Conservation (phyloP, 2,329 filamentous ascomycete species). For the Cercospora canescens region DNA sequence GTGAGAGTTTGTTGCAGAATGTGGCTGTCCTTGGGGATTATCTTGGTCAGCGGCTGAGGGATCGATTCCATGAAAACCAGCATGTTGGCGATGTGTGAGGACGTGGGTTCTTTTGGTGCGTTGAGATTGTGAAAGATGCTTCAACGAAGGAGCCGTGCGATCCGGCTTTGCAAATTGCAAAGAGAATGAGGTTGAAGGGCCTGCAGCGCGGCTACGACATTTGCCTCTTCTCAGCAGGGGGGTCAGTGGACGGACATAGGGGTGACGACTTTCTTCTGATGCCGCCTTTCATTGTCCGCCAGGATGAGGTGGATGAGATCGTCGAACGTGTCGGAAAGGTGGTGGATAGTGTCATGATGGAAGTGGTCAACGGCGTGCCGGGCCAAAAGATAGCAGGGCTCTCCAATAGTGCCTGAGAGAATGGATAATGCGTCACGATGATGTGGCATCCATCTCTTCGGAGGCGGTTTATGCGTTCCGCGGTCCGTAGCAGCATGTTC, state of each 20-base stretch:
- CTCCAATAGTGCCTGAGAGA: slow-evolving; percentile 5
- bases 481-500: not conserved
- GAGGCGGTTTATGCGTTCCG: not conserved
- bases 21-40: slow-evolving; percentile 52
- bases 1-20: slow-evolving; percentile 58
- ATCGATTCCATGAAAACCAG: slow-evolving; percentile 42
- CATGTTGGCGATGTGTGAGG: slow-evolving; percentile 61
- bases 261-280: slow-evolving; percentile 10
- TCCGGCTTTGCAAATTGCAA: slow-evolving; percentile 8
- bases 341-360: slow-evolving; percentile 5
- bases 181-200: slow-evolving; percentile 8
- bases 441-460: not conserved
- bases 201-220: slow-evolving; percentile 6
- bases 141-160: slow-evolving; percentile 5
- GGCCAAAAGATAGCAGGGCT: slow-evolving; percentile 8
- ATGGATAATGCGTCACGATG: not conserved
- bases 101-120: slow-evolving; percentile 53
- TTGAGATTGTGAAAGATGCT: slow-evolving; percentile 13
- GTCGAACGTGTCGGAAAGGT: slow-evolving; percentile 5
- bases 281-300: slow-evolving; percentile 6
- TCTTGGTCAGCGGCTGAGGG: slow-evolving; percentile 44
- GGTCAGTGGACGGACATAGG: slow-evolving; percentile 1
- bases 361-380: not conserved
- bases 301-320: slow-evolving; percentile 9
- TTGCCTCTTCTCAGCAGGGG: slow-evolving; percentile 1